Evolutionary conservation across 805 yeast species (phyloP), one percentile per base, ranked within the genome.

Genomic region (Kuraishia molischiana): DNA sequence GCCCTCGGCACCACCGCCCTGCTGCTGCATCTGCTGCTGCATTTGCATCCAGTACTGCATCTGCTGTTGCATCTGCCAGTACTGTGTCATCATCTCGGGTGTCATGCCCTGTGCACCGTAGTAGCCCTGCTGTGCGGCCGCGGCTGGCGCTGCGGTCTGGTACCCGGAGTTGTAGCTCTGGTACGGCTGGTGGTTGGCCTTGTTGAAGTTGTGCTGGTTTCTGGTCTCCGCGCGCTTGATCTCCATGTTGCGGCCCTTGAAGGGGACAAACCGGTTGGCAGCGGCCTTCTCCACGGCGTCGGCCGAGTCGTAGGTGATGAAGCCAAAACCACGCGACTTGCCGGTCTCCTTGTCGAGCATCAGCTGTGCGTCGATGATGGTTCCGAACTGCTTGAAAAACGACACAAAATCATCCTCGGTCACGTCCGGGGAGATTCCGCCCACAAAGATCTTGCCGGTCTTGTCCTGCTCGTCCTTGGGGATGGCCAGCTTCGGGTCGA

Each of bases 341-440:
- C 97, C 97, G 3, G 97, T 85, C 58, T 89, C 97, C 61, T 90
- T 92, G 60, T 90, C 97, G 48, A 90, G 74, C 98, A 90, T 90
- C 48, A 90, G 73, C 62, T 89, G 97, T 36, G 96, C 95, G 61
- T 92, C 97, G 50, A 90, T 83, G 41, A 90, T 89, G 31, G 77
- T 76, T 49, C 97, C 97, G 59, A 80, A 90, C 60, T 81, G 81
- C 39, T 84, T 74, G 54, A 90, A 90, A 59, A 84, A 87, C 36
- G 74, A 79, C 56, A 80, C 81, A 60, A 90, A 92, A 46, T 89
- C 97, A 46, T 74, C 74, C 49, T 94, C 96, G 44, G 87, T 86
- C 37, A 89, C 95, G 54, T 85, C 90, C 17, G 94, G 85, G 38
- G 95, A 89, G 43, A 90, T 83, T 48, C 98, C 98, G 47, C 98